Base-by-base conservation (phyloP, 768 basidiomycete genomes). In the Boletus vinaceobasis region DNA sequence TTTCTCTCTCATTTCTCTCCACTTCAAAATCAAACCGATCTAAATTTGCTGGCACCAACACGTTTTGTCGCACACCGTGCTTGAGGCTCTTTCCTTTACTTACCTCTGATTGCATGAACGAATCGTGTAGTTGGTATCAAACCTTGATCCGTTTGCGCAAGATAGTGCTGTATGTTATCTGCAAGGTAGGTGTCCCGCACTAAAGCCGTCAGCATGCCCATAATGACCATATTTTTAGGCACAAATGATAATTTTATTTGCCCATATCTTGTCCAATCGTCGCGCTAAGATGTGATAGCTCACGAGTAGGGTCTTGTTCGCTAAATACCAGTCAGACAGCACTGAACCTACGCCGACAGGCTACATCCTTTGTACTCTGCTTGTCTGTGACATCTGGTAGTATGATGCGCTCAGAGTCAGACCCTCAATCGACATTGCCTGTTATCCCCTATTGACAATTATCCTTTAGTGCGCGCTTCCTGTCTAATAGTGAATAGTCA, bases 21-120 rank as follows among this genome's bases (percentile, higher is more conserved):
- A 99, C 79, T 98, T 99, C 88, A 98, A 98, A 78, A 98, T 99
- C 81, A 98, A 99, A 80, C 97, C 97, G 15, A 98, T 93, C 63
- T 93, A 84, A 75, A 48, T 14, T 36, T 48, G 35, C 40, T 29
- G 14, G 23, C 23, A 23, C 23, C 38, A 17, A 42, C 33, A 26
- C 26, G 40, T 54, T 32, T 53, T 55, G 46, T 43, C 23, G 17
- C 15, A 38, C 32, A 29, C 33, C 47, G n/a, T 15, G 36, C 29
- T 23, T 13, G 35, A 50, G 43, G 38, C 37, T 43, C 32, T 50
- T 32, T 14, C 11, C 19, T 32, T 36, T 26, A 31, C 40, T 36
- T 26, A 35, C 40, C 37, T 43, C 33, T 43, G 32, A 50, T 58
- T 31, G 35, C 50, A 40, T 59, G 48, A 49, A 50, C 51, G 50